Evolutionary conservation across 2,329 filamentous ascomycete genomes (phyloP), one percentile per base, ranked within the genome.

Genomic region (Arachnopeziza araneosa): DNA sequence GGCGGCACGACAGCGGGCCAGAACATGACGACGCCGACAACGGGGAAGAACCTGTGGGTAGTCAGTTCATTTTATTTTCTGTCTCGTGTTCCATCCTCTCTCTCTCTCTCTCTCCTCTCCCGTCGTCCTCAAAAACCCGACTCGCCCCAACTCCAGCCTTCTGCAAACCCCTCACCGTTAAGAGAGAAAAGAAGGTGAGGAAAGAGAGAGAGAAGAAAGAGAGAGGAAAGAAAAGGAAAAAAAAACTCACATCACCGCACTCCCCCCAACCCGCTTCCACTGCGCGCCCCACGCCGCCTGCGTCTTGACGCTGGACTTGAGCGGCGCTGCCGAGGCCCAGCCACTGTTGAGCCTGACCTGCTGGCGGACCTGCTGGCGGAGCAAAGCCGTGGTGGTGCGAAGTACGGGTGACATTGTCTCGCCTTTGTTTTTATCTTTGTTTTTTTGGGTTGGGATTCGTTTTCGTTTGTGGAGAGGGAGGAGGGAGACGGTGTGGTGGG

Each of bases 1-100:
- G 65, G 65, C 23, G 53, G 58, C 0, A 67, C 60, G 14, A 55
- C 59, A 55, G 60, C 62, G 1, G 65, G 65, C 65, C 65, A 67
- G 23, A 67, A 67, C 63, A 67, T 67, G 12, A 67, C 60, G 21
- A 64, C 53, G 1, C 54, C 60, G 4, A 65, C 65, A 24, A 65
- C 61, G 22, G 65, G 65, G 23, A 61, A 61, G 26, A 64, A 67
- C 63, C 65, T 67, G 55, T 55, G 10, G 10, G 7, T 9, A 30
- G 24, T 51, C 1, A 24, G 5, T 14, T 7, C 30, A 32, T 32
- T 44, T 4, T 4, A 14, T 44, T 44, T 44, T 3, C 5, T 44
- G 10, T 19, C 2, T 44, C 36, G 3, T 44, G 5, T 4, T 44
- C 12, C 17, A 5, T 44, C 36, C 10, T 44, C 36, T 12, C 3